phyloP scores from a whole-genome alignment of 345 rosid species.

The Citrus mangshanensis region DNA sequence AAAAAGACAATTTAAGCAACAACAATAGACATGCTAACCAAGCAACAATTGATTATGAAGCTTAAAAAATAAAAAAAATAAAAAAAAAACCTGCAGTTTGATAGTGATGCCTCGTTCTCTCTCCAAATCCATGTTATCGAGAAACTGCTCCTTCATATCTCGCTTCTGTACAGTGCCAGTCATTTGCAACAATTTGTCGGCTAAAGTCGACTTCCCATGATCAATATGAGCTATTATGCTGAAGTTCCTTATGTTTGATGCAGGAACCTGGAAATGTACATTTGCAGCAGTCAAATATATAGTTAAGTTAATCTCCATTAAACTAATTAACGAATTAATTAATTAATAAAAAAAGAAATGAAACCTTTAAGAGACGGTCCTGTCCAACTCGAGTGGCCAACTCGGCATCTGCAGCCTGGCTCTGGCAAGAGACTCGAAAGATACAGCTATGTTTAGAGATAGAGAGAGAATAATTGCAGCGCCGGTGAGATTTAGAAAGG shows the following conservation, averaged over 20 bases:
- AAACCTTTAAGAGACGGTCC: constrained; percentile 74
- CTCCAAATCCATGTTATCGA: constrained; percentile 98
- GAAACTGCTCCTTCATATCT: constrained; percentile 97
- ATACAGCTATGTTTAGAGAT: background rate
- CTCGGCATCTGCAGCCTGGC: constrained; percentile 29
- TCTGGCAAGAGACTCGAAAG: constrained; percentile 32
- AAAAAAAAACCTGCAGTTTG: constrained; percentile 62
- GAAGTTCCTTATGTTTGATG: constrained; percentile 80
- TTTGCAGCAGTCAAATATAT: background rate
- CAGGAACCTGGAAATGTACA: constrained; percentile 47
- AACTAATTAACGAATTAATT: background rate
- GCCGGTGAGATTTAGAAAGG: constrained; percentile 1
- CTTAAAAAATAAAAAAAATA: background rate
- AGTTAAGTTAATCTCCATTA: background rate
- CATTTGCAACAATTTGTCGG: constrained; percentile 88
- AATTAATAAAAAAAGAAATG: background rate
- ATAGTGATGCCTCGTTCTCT: constrained; percentile 98
- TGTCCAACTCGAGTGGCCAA: constrained; percentile 50
- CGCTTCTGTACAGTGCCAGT: constrained; percentile 94
- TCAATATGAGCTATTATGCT: constrained; percentile 93
- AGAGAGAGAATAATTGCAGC: background rate
- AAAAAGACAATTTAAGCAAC: background rate
- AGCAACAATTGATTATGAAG: background rate
- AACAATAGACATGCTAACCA: background rate
- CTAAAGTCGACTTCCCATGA: constrained; percentile 95